These are phyloP conservation scores for Exophiala aquamarina DNA, from an alignment of 2,329 filamentous ascomycete genomes.

Conservation along the genomic window DNA sequence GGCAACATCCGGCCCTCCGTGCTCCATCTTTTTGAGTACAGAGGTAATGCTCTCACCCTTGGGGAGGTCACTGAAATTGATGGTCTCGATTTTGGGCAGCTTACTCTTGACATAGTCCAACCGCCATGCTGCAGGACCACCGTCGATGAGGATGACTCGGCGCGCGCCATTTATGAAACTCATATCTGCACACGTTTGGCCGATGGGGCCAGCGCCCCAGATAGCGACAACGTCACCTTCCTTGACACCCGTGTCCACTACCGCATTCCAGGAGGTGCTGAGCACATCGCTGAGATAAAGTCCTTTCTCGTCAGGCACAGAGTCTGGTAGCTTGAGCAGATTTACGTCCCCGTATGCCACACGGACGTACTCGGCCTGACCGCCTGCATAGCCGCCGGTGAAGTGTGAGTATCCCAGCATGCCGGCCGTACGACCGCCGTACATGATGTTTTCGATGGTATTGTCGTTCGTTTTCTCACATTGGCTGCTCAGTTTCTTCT, in stretches of 20 bases:
- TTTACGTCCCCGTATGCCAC: slow-evolving; percentile 81
- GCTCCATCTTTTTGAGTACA: slow-evolving; percentile 71
- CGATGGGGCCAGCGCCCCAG: slow-evolving; percentile 85
- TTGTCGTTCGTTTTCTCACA: slow-evolving; percentile 65
- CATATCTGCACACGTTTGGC: slow-evolving; percentile 72
- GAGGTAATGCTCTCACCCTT: slow-evolving; percentile 66
- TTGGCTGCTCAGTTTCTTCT: slow-evolving; percentile 64
- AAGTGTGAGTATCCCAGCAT: slow-evolving; percentile 74
- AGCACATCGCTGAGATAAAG: slow-evolving; percentile 81
- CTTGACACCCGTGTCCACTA: slow-evolving; percentile 81
- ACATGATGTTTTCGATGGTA: slow-evolving; percentile 70
- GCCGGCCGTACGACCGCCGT: slow-evolving; percentile 72
- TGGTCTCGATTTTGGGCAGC: slow-evolving; percentile 64
- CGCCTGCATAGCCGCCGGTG: slow-evolving; percentile 82
- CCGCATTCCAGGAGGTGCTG: slow-evolving; percentile 75
- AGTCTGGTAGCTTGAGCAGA: slow-evolving; percentile 73
- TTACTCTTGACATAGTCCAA: slow-evolving; percentile 67
- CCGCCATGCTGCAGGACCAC: slow-evolving; percentile 61
- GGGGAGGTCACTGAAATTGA: slow-evolving; percentile 69
- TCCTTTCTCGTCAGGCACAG: slow-evolving; percentile 80
- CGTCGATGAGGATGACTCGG: slow-evolving; percentile 77
- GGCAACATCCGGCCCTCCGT: slow-evolving; percentile 71
- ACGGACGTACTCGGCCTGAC: slow-evolving; percentile 82
- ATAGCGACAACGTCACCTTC: slow-evolving; percentile 75
- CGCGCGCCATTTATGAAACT: slow-evolving; percentile 69